These are phyloP conservation scores for Xylariaceae sp. DNA, from an alignment of 2,329 filamentous ascomycete genomes.

Conservation along the genomic window DNA sequence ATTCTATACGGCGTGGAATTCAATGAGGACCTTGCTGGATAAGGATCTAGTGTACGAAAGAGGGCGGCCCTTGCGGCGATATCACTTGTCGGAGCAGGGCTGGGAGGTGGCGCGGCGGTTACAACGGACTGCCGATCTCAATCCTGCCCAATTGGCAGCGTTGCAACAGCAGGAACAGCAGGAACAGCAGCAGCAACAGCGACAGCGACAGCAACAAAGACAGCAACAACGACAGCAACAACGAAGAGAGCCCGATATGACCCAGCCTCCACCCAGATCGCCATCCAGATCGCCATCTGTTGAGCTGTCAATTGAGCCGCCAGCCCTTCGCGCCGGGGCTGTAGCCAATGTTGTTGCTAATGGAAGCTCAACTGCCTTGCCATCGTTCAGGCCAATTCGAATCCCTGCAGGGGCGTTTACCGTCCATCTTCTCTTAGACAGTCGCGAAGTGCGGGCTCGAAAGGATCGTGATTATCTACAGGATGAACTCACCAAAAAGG, in stretches of 20 bases:
- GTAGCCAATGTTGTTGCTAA: slow-evolving; percentile 36
- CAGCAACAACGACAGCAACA: slow-evolving; percentile 11
- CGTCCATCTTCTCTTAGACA: slow-evolving; percentile 67
- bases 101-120: slow-evolving; percentile 68
- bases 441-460: slow-evolving; percentile 66
- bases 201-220: slow-evolving; percentile 8
- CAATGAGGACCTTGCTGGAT: slow-evolving; percentile 68
- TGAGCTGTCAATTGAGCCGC: slow-evolving; percentile 21
- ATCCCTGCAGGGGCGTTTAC: slow-evolving; percentile 63
- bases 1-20: slow-evolving; percentile 76
- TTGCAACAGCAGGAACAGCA: slow-evolving; percentile 9
- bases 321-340: slow-evolving; percentile 28
- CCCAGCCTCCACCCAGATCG: slow-evolving; percentile 7
- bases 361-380: slow-evolving; percentile 35
- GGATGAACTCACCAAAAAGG: slow-evolving; percentile 62
- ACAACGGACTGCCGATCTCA: slow-evolving; percentile 40
- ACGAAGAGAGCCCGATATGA: slow-evolving; percentile 13
- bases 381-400: slow-evolving; percentile 53
- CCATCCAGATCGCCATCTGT: slow-evolving; percentile 19
- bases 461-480: slow-evolving; percentile 74
- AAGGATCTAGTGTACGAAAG: slow-evolving; percentile 71
- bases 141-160: slow-evolving; percentile 15
- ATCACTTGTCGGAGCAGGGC: slow-evolving; percentile 69
- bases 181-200: slow-evolving; percentile 9
- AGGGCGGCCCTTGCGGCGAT: slow-evolving; percentile 62